Base-by-base conservation (phyloP, 805 yeast genomes). In the Candida sithepensis region DNA sequence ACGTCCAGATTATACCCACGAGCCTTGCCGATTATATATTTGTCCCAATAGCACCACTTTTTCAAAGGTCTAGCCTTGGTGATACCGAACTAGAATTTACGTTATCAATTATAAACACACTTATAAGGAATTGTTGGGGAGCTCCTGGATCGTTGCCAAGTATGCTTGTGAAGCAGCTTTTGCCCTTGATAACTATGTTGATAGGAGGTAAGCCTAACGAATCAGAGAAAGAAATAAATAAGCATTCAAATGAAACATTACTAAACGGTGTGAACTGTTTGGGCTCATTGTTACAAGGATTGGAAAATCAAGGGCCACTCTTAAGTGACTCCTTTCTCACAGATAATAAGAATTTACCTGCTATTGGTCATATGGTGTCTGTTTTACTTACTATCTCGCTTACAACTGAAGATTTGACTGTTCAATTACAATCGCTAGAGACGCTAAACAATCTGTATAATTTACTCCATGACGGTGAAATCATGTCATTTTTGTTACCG, bases 21-120 rank as follows among this genome's bases (percentile, higher is more conserved):
- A 68, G 67, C 22, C 57, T 82, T 18, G 85, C 85, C 0, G 86
- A 83, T 50, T 82, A 82, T 49, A 70, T 83, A 1, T 82, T 81
- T 61, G 73, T 80, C 12, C 89, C 90, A 0, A 55, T 84, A 2
- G 73, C 81, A 1, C 74, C 75, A 45, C 58, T 84, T 8, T 61
- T 84, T 37, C 75, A 76, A 47, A 74, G 74, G 39, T 72, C 72
- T 1, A 41, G 43, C n/a, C 57, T 82, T 1, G 71, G 75, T 2
- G 78, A 75, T 41, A 53, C 71, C 0, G 78, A 72, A 41, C 64
- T 73, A 2, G 82, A 78, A 48, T 63, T 67, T 23, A 58, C 77
- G 1, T 56, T 84, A 9, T 61, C 68, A n/a, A 69, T 79, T 16
- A 54, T 83, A 2, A 59, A 68, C 3, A 55, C 69, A 4, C 58